Evolutionary conservation across 2,329 filamentous ascomycete species (phyloP).

Genomic region (Aureobasidium sp.): DNA sequence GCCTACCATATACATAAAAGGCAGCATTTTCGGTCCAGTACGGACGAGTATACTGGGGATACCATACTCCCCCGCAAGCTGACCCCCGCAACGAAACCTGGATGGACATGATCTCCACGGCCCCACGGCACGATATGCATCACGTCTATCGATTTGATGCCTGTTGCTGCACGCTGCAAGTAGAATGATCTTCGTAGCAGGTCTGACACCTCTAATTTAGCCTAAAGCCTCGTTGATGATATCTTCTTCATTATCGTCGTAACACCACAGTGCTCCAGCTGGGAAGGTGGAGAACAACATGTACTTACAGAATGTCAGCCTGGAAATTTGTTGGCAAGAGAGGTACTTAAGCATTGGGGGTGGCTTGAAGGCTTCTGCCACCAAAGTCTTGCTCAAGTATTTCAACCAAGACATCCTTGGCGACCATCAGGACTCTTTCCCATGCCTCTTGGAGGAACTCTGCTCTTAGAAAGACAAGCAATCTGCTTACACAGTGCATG

Average conservation of each 20-base stretch:
- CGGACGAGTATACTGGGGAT: neutral
- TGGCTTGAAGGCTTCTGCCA: neutral
- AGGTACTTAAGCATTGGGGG: neutral
- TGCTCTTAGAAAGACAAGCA: neutral
- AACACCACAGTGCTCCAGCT: neutral
- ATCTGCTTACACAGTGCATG: too few species aligned
- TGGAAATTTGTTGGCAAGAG: neutral
- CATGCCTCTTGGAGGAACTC: neutral
- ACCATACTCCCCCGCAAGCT: neutral
- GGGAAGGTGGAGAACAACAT: neutral
- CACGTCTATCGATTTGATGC: neutral
- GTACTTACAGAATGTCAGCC: neutral
- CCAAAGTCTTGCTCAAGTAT: neutral
- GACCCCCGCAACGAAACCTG: neutral
- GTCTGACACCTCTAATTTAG: neutral
- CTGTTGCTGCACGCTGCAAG: neutral
- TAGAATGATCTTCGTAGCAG: neutral
- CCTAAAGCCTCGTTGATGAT: neutral
- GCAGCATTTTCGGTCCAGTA: neutral
- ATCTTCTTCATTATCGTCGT: neutral
- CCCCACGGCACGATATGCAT: constrained; percentile 7
- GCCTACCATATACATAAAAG: neutral
- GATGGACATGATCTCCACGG: neutral
- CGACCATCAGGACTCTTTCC: neutral
- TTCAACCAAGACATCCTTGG: neutral